Evolutionary conservation across 139 green algal species (phyloP).

Genomic region (Chlamydomonas schloesseri): DNA sequence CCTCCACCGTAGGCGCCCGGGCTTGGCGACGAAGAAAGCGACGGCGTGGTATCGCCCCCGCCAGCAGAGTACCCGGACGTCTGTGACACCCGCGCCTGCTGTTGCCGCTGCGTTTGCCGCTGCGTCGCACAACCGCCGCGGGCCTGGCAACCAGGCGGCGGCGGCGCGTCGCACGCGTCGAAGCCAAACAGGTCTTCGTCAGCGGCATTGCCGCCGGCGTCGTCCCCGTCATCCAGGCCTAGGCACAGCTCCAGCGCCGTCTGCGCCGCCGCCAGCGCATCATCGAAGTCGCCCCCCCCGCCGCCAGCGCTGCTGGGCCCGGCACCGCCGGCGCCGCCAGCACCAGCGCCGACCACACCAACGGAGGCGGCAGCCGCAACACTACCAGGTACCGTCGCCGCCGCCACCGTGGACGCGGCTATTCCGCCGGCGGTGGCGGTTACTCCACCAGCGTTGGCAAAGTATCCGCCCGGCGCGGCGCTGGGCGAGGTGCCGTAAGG

Average conservation of each 20-base stretch:
- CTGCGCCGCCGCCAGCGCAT: conserved; percentile 29
- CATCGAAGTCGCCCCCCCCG: not conserved
- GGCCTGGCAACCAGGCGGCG: not conserved
- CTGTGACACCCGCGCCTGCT: not conserved
- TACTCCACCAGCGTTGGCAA: too few relatives aligned
- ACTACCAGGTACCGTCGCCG: not conserved
- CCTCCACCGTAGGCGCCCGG: not conserved
- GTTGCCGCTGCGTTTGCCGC: too few relatives aligned
- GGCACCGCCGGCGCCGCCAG: not conserved
- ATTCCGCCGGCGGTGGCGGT: too few relatives aligned
- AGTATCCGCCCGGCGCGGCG: too few relatives aligned
- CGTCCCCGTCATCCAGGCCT: not conserved
- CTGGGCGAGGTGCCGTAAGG: too few relatives aligned
- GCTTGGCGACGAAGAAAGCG: not conserved
- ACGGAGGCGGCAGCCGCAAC: not conserved
- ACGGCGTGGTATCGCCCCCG: too few relatives aligned
- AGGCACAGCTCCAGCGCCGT: conserved; percentile 28
- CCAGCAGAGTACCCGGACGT: too few relatives aligned
- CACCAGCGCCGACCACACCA: not conserved
- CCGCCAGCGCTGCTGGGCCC: not conserved
- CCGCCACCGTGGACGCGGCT: not conserved
- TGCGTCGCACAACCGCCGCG: too few relatives aligned
- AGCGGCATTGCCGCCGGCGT: not conserved
- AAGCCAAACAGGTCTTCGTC: conserved; percentile 31
- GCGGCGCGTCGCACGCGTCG: not conserved